phyloP scores from a whole-genome alignment of 2,329 filamentous ascomycete species.

The Talaromyces albobiverticillius region DNA sequence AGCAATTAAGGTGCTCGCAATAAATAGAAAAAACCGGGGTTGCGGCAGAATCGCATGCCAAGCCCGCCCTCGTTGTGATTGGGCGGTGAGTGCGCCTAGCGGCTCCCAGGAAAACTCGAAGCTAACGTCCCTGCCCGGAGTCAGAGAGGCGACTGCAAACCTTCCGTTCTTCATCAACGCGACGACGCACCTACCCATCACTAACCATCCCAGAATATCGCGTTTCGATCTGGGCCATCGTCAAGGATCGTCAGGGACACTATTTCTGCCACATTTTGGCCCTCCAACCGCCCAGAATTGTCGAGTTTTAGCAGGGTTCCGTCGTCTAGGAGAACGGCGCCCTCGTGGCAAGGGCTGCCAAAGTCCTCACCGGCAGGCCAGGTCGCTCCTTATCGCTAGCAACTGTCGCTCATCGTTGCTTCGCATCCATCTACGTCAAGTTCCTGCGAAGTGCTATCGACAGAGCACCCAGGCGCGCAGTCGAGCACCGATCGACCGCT shows the following conservation, averaged over 20 bases:
- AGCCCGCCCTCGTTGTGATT: not conserved
- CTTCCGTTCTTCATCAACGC: slow-evolving; percentile 41
- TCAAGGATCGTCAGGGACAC: slow-evolving; percentile 27
- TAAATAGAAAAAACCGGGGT: not conserved
- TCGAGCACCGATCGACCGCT: slow-evolving; percentile 1
- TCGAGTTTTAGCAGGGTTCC: slow-evolving; percentile 32
- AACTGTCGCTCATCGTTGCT: slow-evolving; percentile 20
- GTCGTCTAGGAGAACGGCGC: slow-evolving; percentile 41
- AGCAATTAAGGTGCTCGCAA: not conserved
- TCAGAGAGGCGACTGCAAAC: slow-evolving; percentile 39
- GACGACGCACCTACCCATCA: slow-evolving; percentile 29
- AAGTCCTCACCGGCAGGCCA: slow-evolving; percentile 44
- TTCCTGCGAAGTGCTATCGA: not conserved
- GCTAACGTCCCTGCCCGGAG: slow-evolving; percentile 40
- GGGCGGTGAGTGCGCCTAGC: slow-evolving; percentile 13
- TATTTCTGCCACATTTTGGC: slow-evolving; percentile 25
- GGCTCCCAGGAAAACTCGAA: slow-evolving; percentile 27
- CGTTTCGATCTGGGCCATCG: slow-evolving; percentile 41
- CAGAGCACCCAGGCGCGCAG: slow-evolving; percentile 1
- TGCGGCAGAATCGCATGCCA: not conserved
- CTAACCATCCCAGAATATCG: slow-evolving; percentile 38
- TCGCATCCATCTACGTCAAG: not conserved
- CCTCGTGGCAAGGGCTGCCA: slow-evolving; percentile 49
- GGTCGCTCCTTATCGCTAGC: slow-evolving; percentile 33
- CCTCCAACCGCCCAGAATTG: slow-evolving; percentile 21